These are phyloP conservation scores for Cordyceps javanica DNA, from an alignment of 2,329 filamentous ascomycete species.

Conservation along the genomic window DNA sequence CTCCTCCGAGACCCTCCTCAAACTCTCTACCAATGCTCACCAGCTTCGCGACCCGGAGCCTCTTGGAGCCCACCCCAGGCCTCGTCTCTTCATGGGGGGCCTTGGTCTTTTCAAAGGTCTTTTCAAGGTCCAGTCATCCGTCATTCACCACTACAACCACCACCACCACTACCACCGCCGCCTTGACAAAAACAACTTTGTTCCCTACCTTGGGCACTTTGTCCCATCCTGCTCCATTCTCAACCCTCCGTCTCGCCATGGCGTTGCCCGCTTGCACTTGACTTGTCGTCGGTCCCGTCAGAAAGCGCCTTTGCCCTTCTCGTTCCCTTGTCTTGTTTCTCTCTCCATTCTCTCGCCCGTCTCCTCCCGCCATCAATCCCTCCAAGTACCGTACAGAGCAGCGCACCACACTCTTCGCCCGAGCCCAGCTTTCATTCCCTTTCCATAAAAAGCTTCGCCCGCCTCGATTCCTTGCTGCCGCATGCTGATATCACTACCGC, in stretches of 20 bases:
- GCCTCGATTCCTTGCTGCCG: constrained; percentile 1
- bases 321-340: constrained; percentile 1
- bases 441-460: neutral
- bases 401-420: neutral
- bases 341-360: neutral
- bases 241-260: neutral
- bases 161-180: too few species aligned
- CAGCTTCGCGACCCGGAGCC: constrained; percentile 10
- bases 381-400: neutral
- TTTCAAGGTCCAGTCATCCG: neutral
- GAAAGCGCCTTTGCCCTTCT: neutral
- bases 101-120: neutral
- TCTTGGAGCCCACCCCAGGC: constrained; percentile 3
- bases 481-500: neutral
- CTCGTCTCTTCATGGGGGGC: constrained; percentile 1
- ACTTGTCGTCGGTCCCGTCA: neutral
- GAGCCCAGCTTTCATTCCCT: neutral
- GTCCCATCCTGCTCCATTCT: constrained; percentile 3
- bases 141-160: constrained; percentile 3
- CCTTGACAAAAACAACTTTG: neutral
- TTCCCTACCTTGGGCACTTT: neutral
- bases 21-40: constrained; percentile 11
- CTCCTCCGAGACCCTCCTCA: constrained; percentile 15
- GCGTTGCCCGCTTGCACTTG: neutral
- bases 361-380: neutral